These are phyloP conservation scores for Pleurozium schreberi DNA, from an alignment of 225 moss, liverwort and hornwort genomes.

Conservation along the genomic window DNA sequence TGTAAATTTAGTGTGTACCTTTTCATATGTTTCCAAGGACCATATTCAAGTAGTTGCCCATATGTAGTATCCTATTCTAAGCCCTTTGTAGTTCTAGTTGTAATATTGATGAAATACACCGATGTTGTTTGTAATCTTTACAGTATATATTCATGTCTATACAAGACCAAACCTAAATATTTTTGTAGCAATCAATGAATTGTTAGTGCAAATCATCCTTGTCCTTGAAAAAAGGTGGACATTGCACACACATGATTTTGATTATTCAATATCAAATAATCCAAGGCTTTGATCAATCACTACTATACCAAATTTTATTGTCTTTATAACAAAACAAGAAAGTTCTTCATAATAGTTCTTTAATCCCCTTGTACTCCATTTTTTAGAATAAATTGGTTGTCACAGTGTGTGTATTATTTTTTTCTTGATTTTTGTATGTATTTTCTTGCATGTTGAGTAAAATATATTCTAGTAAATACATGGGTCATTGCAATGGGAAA, in stretches of 20 bases:
- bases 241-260: not conserved
- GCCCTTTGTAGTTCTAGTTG: not conserved
- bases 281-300: not conserved
- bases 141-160: not conserved
- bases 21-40: not conserved
- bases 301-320: not conserved
- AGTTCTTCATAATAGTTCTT: not conserved
- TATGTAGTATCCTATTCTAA: not conserved
- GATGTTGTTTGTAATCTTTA: not conserved
- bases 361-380: not conserved
- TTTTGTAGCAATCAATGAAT: rapidly evolving
- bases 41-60: not conserved
- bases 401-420: not conserved
- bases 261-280: not conserved
- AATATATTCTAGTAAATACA: not conserved
- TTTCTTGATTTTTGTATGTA: not conserved
- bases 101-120: rapidly evolving
- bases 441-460: rapidly evolving
- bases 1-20: not conserved
- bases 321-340: not conserved
- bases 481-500: not conserved
- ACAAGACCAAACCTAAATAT: not conserved
- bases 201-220: not conserved
- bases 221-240: not conserved
- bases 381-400: not conserved